These are phyloP conservation scores for Fusarium luffae DNA, from an alignment of 2,329 filamentous ascomycete genomes.

Conservation along the genomic window DNA sequence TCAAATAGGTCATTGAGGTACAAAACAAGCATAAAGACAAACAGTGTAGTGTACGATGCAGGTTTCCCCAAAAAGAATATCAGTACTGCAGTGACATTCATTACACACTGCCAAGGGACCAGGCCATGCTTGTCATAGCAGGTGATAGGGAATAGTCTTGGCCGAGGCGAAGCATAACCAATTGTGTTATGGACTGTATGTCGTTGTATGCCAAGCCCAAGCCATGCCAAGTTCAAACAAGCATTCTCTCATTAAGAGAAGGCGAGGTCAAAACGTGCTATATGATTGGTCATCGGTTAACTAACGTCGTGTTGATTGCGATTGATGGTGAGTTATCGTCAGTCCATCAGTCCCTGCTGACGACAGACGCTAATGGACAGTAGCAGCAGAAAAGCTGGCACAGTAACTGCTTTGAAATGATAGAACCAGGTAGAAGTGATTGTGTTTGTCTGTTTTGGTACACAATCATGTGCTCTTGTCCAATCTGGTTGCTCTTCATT, in stretches of 20 bases:
- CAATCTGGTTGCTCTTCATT: background rate
- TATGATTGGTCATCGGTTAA: conserved; percentile 23
- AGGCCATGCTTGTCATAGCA: conserved; percentile 26
- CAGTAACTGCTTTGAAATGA: conserved; percentile 15
- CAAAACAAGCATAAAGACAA: conserved; percentile 16
- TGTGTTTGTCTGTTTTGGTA: background rate
- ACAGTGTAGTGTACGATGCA: background rate
- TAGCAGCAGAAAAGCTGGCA: conserved; percentile 8
- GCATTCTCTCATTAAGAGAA: conserved; percentile 19
- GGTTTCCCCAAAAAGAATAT: conserved; percentile 14
- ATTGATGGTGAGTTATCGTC: conserved; percentile 11
- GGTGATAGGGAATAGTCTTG: conserved; percentile 32
- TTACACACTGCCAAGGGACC: conserved; percentile 24
- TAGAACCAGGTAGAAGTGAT: conserved; percentile 11
- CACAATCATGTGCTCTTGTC: background rate
- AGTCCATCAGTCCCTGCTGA: conserved; percentile 22
- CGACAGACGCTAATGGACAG: conserved; percentile 33
- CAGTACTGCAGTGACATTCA: conserved; percentile 17
- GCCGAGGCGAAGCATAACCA: conserved; percentile 33
- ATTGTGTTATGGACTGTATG: conserved; percentile 4
- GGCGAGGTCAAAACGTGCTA: background rate
- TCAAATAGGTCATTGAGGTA: conserved; percentile 10
- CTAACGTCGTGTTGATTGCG: conserved; percentile 16
- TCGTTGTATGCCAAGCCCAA: conserved; percentile 35
- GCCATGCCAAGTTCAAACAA: conserved; percentile 41